phyloP scores from a whole-genome alignment of 2,329 filamentous ascomycete genomes.

The Macrophomina pseudophaseolina region DNA sequence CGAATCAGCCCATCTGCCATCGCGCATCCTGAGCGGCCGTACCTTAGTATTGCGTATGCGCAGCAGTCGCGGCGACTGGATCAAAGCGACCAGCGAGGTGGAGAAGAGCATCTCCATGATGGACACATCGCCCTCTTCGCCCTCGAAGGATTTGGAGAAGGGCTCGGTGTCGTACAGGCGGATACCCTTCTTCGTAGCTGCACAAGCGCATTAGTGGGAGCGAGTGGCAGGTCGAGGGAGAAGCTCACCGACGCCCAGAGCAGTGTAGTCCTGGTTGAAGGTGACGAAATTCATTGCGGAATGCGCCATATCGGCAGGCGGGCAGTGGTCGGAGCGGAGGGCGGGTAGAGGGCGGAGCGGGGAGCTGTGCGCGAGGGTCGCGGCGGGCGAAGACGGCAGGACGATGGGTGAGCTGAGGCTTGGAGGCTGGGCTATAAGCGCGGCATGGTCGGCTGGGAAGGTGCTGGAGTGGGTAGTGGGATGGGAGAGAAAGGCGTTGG shows the following conservation, averaged over 20 bases:
- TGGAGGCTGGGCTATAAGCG: constrained; percentile 14
- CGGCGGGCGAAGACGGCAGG: constrained; percentile 1
- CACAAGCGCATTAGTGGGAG: constrained; percentile 26
- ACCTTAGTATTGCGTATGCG: constrained; percentile 99
- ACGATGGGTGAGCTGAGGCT: neutral
- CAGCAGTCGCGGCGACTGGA: constrained; percentile 86
- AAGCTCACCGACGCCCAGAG: constrained; percentile 84
- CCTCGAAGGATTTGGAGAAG: constrained; percentile 93
- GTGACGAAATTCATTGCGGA: constrained; percentile 88
- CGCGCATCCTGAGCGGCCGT: constrained; percentile 33
- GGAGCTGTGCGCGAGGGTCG: neutral
- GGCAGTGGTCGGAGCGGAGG: constrained; percentile 2
- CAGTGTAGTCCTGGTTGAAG: constrained; percentile 99
- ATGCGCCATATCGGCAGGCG: constrained; percentile 62
- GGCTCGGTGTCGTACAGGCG: constrained; percentile 97
- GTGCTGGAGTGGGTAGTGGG: neutral
- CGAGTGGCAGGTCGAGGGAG: constrained; percentile 1
- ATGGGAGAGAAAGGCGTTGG: neutral
- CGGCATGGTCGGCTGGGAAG: constrained; percentile 1
- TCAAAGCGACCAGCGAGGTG: constrained; percentile 91
- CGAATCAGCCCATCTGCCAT: constrained; percentile 22
- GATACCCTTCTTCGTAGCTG: constrained; percentile 91
- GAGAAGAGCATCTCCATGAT: constrained; percentile 99
- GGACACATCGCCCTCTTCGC: constrained; percentile 91
- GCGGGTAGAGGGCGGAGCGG: neutral